These are phyloP conservation scores for Eruca vesicaria DNA, from an alignment of 441 rosid species.

Conservation along the genomic window DNA sequence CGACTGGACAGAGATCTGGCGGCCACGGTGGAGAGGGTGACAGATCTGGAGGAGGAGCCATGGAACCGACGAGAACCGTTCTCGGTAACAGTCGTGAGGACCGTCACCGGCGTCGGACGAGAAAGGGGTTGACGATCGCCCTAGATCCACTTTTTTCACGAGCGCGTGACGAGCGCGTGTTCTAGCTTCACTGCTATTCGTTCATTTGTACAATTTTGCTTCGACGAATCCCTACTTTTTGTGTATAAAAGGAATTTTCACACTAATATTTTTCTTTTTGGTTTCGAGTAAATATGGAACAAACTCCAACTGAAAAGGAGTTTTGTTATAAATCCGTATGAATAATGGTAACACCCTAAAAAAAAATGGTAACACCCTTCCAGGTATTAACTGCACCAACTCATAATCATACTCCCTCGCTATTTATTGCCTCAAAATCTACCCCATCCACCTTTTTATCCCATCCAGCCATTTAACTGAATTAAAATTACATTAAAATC, in stretches of 20 bases:
- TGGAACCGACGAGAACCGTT: too few species aligned
- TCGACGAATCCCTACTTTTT: background rate
- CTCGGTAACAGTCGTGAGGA: too few species aligned
- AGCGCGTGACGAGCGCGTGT: too few species aligned
- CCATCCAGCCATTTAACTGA: background rate
- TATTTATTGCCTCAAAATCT: slow-evolving; percentile 14
- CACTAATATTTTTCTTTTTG: background rate
- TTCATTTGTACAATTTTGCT: slow-evolving; percentile 10
- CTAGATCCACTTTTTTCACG: too few species aligned
- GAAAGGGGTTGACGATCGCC: too few species aligned
- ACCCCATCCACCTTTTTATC: background rate
- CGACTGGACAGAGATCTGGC: too few species aligned
- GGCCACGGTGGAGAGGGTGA: too few species aligned
- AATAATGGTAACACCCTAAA: background rate
- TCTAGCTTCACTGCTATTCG: too few species aligned
- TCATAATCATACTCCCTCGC: background rate
- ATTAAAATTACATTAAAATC: background rate
- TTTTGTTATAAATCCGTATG: slow-evolving; percentile 4
- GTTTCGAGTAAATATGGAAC: slow-evolving; percentile 9
- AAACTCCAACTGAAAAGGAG: slow-evolving; percentile 15
- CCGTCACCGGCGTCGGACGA: too few species aligned
- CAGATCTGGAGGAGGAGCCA: too few species aligned
- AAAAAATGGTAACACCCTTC: background rate
- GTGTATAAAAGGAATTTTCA: background rate
- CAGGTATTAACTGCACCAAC: slow-evolving; percentile 3